These are phyloP conservation scores for Trypanosoma brucei DNA, from an alignment of 208 protist genomes.

Conservation along the genomic window DNA sequence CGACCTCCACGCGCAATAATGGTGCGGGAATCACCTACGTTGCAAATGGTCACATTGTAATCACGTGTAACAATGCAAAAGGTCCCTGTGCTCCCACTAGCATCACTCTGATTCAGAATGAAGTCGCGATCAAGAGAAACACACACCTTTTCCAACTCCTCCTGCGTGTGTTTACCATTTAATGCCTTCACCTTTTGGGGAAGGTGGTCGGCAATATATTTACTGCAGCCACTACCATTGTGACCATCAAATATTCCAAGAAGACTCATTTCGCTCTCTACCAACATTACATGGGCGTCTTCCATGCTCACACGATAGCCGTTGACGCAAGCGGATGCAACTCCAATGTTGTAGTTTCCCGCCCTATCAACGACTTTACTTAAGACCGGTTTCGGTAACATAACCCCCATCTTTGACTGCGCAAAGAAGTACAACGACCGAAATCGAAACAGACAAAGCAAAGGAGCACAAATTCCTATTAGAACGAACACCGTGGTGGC, in stretches of 20 bases:
- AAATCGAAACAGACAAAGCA: background rate
- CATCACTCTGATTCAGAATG: slow-evolving; percentile 45
- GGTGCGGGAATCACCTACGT: slow-evolving; percentile 90
- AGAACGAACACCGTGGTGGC: too few relatives aligned
- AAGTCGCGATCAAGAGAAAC: slow-evolving; percentile 73
- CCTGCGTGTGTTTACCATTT: slow-evolving; percentile 43
- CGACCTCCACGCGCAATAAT: slow-evolving; percentile 62
- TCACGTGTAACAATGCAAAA: slow-evolving; percentile 68
- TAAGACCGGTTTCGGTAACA: slow-evolving; percentile 82
- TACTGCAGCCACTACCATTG: slow-evolving; percentile 74
- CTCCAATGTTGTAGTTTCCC: slow-evolving; percentile 53
- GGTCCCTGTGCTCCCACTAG: slow-evolving; percentile 69
- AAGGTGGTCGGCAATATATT: slow-evolving; percentile 66
- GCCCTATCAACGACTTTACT: slow-evolving; percentile 80
- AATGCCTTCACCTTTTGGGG: slow-evolving; percentile 46
- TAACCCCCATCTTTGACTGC: slow-evolving; percentile 51
- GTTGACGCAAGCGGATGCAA: slow-evolving; percentile 59
- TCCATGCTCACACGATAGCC: slow-evolving; percentile 87
- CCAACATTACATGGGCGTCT: slow-evolving; percentile 74
- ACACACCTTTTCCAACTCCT: slow-evolving; percentile 68
- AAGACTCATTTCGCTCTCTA: slow-evolving; percentile 39
- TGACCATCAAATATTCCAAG: slow-evolving; percentile 91
- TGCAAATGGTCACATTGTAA: slow-evolving; percentile 61
- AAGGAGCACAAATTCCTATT: background rate
- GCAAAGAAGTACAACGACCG: background rate